Conservation (phyloP, 371 early-diverging fungal species). For the Lichtheimia ornata region DNA sequence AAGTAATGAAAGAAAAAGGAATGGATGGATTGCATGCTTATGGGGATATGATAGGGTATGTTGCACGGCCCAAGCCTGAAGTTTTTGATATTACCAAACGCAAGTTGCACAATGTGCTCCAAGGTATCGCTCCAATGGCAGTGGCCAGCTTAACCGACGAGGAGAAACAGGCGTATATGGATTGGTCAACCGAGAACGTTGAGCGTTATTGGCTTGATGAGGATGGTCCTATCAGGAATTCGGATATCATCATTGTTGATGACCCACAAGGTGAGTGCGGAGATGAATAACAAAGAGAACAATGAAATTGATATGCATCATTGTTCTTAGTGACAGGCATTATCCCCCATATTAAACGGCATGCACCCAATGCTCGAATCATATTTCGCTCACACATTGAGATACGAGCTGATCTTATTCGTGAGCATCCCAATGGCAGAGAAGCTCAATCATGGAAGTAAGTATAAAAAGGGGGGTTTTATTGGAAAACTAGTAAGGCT, state of each 20-base stretch:
- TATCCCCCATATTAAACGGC: constrained; percentile 71
- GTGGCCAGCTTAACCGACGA: constrained; percentile 54
- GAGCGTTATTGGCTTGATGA: constrained; percentile 72
- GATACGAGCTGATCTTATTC: constrained; percentile 72
- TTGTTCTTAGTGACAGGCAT: constrained; percentile 61
- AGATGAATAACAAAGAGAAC: constrained; percentile 22
- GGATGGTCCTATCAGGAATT: constrained; percentile 65
- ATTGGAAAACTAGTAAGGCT: background rate
- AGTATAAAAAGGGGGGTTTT: constrained; percentile 1
- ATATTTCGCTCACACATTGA: constrained; percentile 90
- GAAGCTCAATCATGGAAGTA: constrained; percentile 67
- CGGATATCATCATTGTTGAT: constrained; percentile 84
- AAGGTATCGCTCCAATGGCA: constrained; percentile 73
- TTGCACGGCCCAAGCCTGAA: constrained; percentile 76
- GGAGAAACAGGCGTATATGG: constrained; percentile 68
- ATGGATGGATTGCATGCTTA: background rate
- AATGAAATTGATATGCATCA: background rate
- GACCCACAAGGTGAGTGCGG: constrained; percentile 68
- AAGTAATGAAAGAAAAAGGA: constrained; percentile 14
- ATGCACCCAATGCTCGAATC: constrained; percentile 68
- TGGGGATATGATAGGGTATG: constrained; percentile 50
- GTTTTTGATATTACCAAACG: constrained; percentile 83
- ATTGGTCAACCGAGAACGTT: constrained; percentile 79
- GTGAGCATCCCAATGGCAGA: constrained; percentile 49
- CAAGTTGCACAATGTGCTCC: constrained; percentile 88